Evolutionary conservation across 2,329 filamentous ascomycete species (phyloP).

Genomic region (Monosporascus cannonballus): DNA sequence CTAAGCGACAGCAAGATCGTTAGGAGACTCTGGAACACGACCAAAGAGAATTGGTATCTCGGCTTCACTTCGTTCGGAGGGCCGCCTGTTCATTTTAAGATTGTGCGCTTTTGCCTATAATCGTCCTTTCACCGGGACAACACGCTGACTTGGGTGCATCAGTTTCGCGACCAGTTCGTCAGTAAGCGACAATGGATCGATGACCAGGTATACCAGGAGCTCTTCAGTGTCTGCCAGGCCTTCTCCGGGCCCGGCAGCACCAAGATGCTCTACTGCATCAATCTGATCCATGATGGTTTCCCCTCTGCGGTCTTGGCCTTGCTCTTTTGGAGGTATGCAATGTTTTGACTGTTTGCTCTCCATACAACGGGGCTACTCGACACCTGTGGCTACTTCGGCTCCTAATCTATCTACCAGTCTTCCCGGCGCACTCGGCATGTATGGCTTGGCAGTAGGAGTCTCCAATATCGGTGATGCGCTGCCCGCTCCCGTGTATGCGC

Average conservation of each 20-base stretch:
- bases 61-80: conserved; percentile 63
- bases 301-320: conserved; percentile 53
- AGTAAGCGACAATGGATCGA: conserved; percentile 58
- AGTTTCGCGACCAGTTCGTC: conserved; percentile 57
- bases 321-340: conserved; percentile 53
- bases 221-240: conserved; percentile 64
- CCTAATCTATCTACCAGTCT: conserved; percentile 35
- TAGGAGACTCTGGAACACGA: neutral
- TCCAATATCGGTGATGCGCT: conserved; percentile 52
- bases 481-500: conserved; percentile 57
- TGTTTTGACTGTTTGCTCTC: neutral
- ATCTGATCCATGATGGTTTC: conserved; percentile 56
- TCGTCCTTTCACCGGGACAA: neutral
- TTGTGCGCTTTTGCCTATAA: conserved; percentile 30
- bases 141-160: neutral
- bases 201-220: conserved; percentile 66
- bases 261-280: conserved; percentile 66
- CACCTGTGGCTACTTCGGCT: neutral
- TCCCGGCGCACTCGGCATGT: conserved; percentile 67
- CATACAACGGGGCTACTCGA: neutral
- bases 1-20: neutral
- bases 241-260: conserved; percentile 63
- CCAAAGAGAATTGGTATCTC: conserved; percentile 45
- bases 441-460: conserved; percentile 58
- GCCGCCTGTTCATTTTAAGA: conserved; percentile 64